A percentile compares a stretch with the other conserved stretches of the same genome.
phyloP scores from a whole-genome alignment of 768 basidiomycete genomes.

The Chalciporus piperatus region DNA sequence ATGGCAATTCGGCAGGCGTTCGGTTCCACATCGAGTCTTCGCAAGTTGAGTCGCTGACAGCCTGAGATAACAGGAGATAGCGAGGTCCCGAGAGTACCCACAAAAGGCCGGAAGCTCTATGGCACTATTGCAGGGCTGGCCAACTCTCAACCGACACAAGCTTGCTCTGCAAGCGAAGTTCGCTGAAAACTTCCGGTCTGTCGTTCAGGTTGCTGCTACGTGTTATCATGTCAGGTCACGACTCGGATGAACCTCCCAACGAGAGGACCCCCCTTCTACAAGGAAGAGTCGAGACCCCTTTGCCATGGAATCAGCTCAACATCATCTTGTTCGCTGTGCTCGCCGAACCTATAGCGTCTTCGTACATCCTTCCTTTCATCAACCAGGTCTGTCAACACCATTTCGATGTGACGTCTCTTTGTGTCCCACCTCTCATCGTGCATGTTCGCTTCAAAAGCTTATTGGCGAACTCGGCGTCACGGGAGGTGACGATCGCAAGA shows the following conservation, averaged over 20 bases:
- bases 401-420: background rate
- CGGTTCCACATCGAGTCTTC: no score
- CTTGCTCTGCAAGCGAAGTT: no score
- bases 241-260: conserved; percentile 43
- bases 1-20: no score
- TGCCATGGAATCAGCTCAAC: conserved; percentile 50
- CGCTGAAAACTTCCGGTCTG: no score
- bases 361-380: conserved; percentile 61
- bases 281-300: conserved; percentile 37
- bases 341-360: conserved; percentile 54
- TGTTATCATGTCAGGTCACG: conserved; percentile 28
- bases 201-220: no score
- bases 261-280: conserved; percentile 43
- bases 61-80: no score
- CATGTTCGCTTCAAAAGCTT: conserved; percentile 36
- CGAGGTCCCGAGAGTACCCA: no score
- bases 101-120: no score
- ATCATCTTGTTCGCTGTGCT: conserved; percentile 49
- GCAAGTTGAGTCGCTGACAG: no score
- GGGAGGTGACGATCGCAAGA: conserved; percentile 59
- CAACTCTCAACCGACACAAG: no score
- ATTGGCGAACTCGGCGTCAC: conserved; percentile 63
- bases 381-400: conserved; percentile 41
- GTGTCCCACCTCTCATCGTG: background rate
- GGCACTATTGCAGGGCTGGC: no score